These are phyloP conservation scores for Aspergillus unguis DNA, from an alignment of 2,329 filamentous ascomycete genomes.

Conservation along the genomic window DNA sequence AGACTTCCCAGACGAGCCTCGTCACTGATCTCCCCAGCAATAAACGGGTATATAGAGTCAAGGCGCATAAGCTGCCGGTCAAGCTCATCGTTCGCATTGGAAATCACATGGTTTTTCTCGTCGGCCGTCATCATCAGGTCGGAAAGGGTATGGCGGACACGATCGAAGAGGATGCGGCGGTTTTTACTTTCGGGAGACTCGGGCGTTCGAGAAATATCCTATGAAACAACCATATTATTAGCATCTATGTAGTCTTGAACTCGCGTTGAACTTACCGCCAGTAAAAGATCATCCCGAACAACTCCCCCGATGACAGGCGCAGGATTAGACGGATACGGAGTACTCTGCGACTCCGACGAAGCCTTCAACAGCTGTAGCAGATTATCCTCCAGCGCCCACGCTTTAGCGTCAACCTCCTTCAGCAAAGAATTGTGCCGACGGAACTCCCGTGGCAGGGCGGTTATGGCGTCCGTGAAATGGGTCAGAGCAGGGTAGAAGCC, in stretches of 20 bases:
- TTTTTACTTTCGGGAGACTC: conserved; percentile 37
- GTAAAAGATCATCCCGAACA: conserved; percentile 33
- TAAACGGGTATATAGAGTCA: conserved; percentile 80
- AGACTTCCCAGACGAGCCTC: conserved; percentile 89
- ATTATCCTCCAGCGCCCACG: conserved; percentile 80
- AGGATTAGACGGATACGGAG: conserved; percentile 32
- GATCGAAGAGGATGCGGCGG: conserved; percentile 68
- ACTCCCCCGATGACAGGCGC: conserved; percentile 36
- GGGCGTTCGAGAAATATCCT: conserved; percentile 28
- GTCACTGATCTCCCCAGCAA: conserved; percentile 87
- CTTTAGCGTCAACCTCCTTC: conserved; percentile 97
- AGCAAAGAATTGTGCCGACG: conserved; percentile 92
- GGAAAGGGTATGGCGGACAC: conserved; percentile 72
- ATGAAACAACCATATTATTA: conserved; percentile 4
- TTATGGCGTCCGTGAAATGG: conserved; percentile 85
- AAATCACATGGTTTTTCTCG: conserved; percentile 96
- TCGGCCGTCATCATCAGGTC: conserved; percentile 88
- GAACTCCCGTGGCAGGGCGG: conserved; percentile 89
- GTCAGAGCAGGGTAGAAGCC: conserved; percentile 64
- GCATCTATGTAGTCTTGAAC: neutral
- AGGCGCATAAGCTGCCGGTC: conserved; percentile 80
- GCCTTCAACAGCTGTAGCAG: conserved; percentile 67
- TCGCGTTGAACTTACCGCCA: conserved; percentile 23
- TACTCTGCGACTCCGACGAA: conserved; percentile 33
- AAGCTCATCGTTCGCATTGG: conserved; percentile 85